Base-by-base conservation (phyloP, 306 rosid species). In the Cercis canadensis region DNA sequence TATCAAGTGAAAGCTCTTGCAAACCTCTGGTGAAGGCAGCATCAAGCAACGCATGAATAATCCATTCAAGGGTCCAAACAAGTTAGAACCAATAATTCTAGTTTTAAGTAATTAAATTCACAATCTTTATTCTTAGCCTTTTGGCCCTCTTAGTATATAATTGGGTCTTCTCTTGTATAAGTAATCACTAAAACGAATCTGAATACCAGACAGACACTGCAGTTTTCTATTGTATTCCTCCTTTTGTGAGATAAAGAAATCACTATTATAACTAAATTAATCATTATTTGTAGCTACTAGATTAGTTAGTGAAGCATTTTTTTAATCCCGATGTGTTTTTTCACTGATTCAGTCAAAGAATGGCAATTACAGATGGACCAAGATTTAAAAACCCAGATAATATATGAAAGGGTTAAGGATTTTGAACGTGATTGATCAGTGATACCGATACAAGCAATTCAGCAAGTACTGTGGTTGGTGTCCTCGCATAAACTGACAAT, bases 11-110 rank as follows among this genome's bases (percentile, higher is more conserved):
- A 80, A 90, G 92, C 88, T 88, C 94, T 40, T 64, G 86, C 62
- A 93, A 85, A 57, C 96, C 97, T 49, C 75, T 90, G 11, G 96
- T 86, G 46, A 80, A 76, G 43, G 87, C 90, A 62, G 78, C 80
- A 15, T 77, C 73, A 78, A 70, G 60, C 57, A 74, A 31, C 46
- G 33, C 63, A 75, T 87, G 86, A 88, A 72, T 37, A 55, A 46
- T 50, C 41, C 34, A 33, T 18, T 51, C 15, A 62, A 54, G 59
- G 33, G 31, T 18, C 33, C n/a, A 72, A 34, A 53, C 65, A 10
- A 51, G 0, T 15, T 61, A 41, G 47, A 60, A 19, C 11, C 54
- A 34, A 44, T 52, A 24, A 51, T 19, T 4, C 49, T 16, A 17
- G 62, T 56, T 56, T 21, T 37, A 0, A n/a, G 47, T 3, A 44